Evolutionary conservation across 2,329 filamentous ascomycete genomes (phyloP).

Genomic region (Scopulariopsis brevicaulis): DNA sequence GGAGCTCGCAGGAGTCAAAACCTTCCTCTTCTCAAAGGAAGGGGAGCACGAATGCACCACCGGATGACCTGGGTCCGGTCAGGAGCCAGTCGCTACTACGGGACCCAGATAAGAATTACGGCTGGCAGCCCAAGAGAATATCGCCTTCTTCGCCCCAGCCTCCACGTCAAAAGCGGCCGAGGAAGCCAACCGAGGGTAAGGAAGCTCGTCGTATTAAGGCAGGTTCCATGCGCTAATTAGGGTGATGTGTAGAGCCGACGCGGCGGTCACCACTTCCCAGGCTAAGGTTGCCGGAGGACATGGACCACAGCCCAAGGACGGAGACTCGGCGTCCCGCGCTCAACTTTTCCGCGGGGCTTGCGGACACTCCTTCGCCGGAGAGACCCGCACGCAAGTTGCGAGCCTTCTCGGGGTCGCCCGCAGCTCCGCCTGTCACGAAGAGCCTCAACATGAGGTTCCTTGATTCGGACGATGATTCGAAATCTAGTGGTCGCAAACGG

Average conservation of each 20-base stretch:
- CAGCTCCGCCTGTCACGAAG: not conserved
- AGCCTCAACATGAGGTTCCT: not conserved
- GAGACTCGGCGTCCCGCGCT: not conserved
- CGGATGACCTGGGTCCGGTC: not conserved
- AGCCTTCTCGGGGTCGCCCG: not conserved
- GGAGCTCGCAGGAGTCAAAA: not conserved
- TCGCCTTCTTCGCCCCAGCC: not conserved
- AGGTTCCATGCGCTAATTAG: not conserved
- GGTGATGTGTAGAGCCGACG: constrained; percentile 1
- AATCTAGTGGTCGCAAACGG: not conserved
- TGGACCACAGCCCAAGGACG: not conserved
- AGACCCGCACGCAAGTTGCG: not conserved
- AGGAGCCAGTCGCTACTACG: not conserved
- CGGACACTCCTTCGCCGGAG: not conserved
- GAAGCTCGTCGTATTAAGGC: not conserved
- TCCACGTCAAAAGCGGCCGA: not conserved
- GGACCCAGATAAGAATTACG: not conserved
- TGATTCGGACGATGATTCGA: not conserved
- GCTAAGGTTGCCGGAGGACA: not conserved
- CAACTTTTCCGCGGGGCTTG: not conserved
- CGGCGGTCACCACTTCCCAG: not conserved
- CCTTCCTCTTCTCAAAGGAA: not conserved
- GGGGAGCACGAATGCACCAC: not conserved
- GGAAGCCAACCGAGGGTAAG: not conserved
- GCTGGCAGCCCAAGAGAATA: not conserved